Base-by-base conservation (phyloP, 1,284 basidiomycete genomes). In the Apiotrichum mycotoxinovorans region DNA sequence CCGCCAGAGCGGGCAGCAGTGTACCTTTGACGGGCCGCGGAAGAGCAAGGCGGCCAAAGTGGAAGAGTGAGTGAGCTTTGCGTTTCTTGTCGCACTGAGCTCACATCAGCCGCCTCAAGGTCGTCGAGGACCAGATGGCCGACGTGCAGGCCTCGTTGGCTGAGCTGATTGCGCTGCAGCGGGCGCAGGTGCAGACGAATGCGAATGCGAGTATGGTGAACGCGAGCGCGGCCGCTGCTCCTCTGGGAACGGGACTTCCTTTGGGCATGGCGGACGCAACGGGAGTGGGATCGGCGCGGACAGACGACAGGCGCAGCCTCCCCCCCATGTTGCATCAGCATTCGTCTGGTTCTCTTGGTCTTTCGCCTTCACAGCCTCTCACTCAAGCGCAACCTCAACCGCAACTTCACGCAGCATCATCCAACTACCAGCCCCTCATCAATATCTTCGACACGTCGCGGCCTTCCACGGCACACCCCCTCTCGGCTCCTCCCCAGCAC, bases 21-120 rank as follows among this genome's bases (percentile, higher is more conserved):
- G 91, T 79, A 82, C 92, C 20, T 93, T 94, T 68, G 90, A 93
- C 73, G 93, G 92, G 63, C 90, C 91, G 46, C 88, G 89, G 3
- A 89, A 89, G 57, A 88, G 61, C 45, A 74, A 74, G 88, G 79
- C 63, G 7, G 58, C 65, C 23, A 88, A 89, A 35, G 89, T 91
- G 4, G 78, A 92, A 60, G 90, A 91, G 90, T 92, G 74, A 77
- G 88, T 81, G 20, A 7, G 20, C 14, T 14, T 33, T 9, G 9
- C 38, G 22, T 8, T 14, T 18, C 25, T 22, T 15, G 7, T 5
- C 7, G 30, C 7, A 30, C 30, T 5, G 30, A 30, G 35, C 47
- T 49, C 17, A 50, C 18, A 14, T 7, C 70, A 94, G 91, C 72
- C 89, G 91, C 52, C 89, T 94, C 63, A 85, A 88, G 65, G 87